Evolutionary conservation across 2,329 filamentous ascomycete genomes (phyloP).

Genomic region (Parascedosporium putredinis): DNA sequence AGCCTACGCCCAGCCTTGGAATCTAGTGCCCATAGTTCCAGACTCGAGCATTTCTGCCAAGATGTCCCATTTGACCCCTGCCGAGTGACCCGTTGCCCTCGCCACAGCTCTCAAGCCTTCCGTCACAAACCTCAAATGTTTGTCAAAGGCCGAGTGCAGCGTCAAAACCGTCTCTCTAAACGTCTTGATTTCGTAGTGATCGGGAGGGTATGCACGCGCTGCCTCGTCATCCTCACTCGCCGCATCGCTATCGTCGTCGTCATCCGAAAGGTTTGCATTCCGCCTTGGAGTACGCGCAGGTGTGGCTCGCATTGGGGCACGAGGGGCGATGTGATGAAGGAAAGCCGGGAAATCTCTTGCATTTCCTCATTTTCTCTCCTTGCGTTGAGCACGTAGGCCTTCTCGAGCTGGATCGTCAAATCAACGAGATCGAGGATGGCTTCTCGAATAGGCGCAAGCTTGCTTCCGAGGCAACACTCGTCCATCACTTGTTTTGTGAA

Average conservation of each 20-base stretch:
- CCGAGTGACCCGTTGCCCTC: constrained; percentile 55
- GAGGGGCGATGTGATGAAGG: constrained; percentile 22
- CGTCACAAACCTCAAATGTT: constrained; percentile 57
- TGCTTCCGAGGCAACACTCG: constrained; percentile 59
- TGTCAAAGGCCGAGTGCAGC: constrained; percentile 53
- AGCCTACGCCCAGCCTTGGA: neutral
- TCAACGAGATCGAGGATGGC: constrained; percentile 69
- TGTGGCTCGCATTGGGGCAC: neutral
- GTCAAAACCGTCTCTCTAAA: constrained; percentile 43
- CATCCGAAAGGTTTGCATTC: constrained; percentile 21
- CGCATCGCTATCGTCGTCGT: no score
- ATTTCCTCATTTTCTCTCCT: constrained; percentile 21
- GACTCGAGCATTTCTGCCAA: constrained; percentile 70
- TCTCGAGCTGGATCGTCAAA: constrained; percentile 58
- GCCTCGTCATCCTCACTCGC: constrained; percentile 19
- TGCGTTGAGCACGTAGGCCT: constrained; percentile 36
- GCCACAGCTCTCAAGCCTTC: constrained; percentile 66
- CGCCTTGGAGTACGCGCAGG: constrained; percentile 7
- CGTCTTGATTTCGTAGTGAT: constrained; percentile 20
- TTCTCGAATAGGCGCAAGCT: constrained; percentile 59
- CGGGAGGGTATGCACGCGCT: neutral
- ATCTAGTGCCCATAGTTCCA: constrained; percentile 8
- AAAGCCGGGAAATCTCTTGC: constrained; percentile 28
- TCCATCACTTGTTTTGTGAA: constrained; percentile 55
- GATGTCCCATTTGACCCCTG: constrained; percentile 61